Conservation (phyloP, 495 filamentous ascomycete genomes). For the Chaetomidium leptoderma region DNA sequence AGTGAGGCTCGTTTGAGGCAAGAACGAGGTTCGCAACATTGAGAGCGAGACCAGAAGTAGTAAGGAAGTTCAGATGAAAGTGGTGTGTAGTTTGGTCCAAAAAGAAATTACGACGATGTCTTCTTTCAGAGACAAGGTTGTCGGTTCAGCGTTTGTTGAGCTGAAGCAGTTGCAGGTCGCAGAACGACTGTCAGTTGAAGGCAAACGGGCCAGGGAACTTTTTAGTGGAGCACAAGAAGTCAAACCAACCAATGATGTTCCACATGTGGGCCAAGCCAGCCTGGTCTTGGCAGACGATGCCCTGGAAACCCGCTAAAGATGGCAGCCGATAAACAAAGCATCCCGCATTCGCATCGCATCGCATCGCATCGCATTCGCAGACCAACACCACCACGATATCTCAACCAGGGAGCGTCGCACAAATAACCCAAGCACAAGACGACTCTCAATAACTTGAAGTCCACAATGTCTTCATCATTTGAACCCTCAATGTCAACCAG, state of each 20-base stretch:
- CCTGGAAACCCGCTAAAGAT: constrained; percentile 25
- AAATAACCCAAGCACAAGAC: background rate
- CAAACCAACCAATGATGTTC: background rate
- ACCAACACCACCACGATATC: background rate
- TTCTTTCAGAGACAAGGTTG: background rate
- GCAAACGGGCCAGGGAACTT: constrained; percentile 12
- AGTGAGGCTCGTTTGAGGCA: background rate
- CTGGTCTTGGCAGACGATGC: constrained; percentile 12
- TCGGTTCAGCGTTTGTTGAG: no score
- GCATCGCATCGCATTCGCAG: background rate
- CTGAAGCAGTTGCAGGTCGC: background rate
- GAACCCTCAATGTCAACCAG: constrained; percentile 74
- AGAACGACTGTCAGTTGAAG: background rate
- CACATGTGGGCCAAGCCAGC: background rate
- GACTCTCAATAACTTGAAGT: background rate
- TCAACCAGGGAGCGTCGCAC: background rate
- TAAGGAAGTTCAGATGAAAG: background rate
- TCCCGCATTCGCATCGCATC: constrained; percentile 3
- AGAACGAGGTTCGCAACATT: constrained; percentile 4
- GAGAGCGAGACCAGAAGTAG: background rate
- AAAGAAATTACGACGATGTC: background rate
- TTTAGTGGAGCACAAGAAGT: constrained; percentile 14
- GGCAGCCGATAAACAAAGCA: constrained; percentile 26
- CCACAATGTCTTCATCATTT: constrained; percentile 63
- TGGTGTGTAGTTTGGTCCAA: background rate